Percentiles rank a stretch among this genome's conserved stretches.
phyloP scores from a whole-genome alignment of 1,139 yeast genomes.

The Hemisphaericaspora subhashii region DNA sequence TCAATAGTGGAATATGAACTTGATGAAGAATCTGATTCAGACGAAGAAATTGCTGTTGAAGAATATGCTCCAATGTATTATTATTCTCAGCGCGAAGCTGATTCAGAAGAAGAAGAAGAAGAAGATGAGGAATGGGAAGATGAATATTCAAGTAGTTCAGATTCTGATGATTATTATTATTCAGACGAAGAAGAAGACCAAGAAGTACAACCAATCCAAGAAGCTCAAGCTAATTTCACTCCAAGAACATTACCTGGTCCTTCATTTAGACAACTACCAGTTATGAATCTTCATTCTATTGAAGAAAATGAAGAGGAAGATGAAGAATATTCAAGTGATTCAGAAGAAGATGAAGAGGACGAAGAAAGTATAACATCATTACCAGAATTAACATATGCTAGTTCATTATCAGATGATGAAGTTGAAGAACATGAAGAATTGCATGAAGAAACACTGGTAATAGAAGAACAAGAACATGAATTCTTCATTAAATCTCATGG shows the following conservation, averaged over 20 bases:
- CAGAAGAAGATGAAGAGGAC: slow-evolving; percentile 17
- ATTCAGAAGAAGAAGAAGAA: slow-evolving; percentile 8
- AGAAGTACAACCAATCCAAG: slow-evolving; percentile 4
- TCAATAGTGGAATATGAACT: slow-evolving; percentile 38
- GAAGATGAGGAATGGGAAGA: slow-evolving; percentile 14
- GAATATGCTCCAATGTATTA: slow-evolving; percentile 8
- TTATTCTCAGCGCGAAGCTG: slow-evolving; percentile 2
- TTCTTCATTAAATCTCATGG: neutral
- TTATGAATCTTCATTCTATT: slow-evolving; percentile 20
- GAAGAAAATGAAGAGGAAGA: slow-evolving; percentile 25
- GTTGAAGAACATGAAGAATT: slow-evolving; percentile 19
- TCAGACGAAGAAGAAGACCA: slow-evolving; percentile 19
- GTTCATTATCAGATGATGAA: slow-evolving; percentile 24
- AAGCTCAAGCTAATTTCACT: slow-evolving; percentile 8
- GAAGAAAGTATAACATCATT: slow-evolving; percentile 11
- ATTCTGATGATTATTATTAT: slow-evolving; percentile 30
- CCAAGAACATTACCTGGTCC: slow-evolving; percentile 11
- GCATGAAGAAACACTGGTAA: slow-evolving; percentile 4
- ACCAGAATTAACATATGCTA: slow-evolving; percentile 28
- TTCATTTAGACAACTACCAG: slow-evolving; percentile 23
- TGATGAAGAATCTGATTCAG: slow-evolving; percentile 29
- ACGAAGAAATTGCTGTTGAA: slow-evolving; percentile 20
- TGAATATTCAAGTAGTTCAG: slow-evolving; percentile 12
- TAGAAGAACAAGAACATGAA: too few species aligned
- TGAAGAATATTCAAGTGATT: slow-evolving; percentile 10